Evolutionary conservation across 2,329 filamentous ascomycete species (phyloP).

Genomic region (Clarireedia paspali): DNA sequence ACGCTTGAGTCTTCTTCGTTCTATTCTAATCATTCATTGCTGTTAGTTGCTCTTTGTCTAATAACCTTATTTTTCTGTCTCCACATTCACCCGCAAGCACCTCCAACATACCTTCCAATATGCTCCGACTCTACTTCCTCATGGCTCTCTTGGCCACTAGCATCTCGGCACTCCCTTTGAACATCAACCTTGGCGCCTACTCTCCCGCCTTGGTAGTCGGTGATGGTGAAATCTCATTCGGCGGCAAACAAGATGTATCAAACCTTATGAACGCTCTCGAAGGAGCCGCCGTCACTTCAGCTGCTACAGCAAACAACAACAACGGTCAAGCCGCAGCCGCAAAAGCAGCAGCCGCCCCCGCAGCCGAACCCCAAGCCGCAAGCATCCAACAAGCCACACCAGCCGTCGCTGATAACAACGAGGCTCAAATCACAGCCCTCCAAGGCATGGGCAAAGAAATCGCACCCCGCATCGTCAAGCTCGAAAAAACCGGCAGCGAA

Average conservation of each 20-base stretch:
- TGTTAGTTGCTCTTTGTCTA: no score
- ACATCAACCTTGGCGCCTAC: slow-evolving; percentile 8
- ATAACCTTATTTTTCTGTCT: neutral
- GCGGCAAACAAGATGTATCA: slow-evolving; percentile 7
- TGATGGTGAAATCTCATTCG: slow-evolving; percentile 10
- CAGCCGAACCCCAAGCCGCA: slow-evolving; percentile 3
- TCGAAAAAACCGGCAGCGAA: neutral
- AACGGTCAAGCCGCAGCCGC: slow-evolving; percentile 1
- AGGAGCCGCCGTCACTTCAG: neutral
- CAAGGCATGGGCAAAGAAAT: slow-evolving; percentile 10
- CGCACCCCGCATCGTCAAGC: slow-evolving; percentile 6
- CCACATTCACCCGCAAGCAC: neutral
- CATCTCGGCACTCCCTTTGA: slow-evolving; percentile 7
- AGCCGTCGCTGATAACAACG: slow-evolving; percentile 6
- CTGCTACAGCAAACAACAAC: neutral
- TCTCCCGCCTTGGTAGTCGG: slow-evolving; percentile 9
- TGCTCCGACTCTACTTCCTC: slow-evolving; percentile 4
- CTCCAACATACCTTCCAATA: neutral
- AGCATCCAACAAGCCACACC: slow-evolving; percentile 12
- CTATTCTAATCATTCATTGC: neutral
- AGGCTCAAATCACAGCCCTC: slow-evolving; percentile 7
- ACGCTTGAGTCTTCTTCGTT: slow-evolving; percentile 2
- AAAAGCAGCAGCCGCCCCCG: slow-evolving; percentile 2
- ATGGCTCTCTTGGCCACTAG: slow-evolving; percentile 4
- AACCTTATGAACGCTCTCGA: slow-evolving; percentile 6